phyloP scores from a whole-genome alignment of 345 rosid species.

The Murraya paniculata region DNA sequence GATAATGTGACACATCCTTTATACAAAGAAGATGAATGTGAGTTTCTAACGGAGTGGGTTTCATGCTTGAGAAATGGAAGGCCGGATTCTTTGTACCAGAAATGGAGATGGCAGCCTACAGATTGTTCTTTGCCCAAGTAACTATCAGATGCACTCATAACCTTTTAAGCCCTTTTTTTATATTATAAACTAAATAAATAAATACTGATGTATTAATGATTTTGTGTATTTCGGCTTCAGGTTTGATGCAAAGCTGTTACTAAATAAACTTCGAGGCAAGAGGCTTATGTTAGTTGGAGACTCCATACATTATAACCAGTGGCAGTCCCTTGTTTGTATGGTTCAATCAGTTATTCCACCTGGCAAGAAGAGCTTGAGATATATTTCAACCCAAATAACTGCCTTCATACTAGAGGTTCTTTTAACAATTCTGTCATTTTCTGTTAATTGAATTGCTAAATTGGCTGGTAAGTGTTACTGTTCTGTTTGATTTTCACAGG shows the following conservation, averaged over 20 bases:
- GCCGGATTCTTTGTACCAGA: constrained; percentile 72
- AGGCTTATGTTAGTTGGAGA: constrained; percentile 72
- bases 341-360: constrained; percentile 45
- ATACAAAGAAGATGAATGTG: constrained; percentile 76
- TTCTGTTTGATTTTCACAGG: constrained; percentile 26
- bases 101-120: constrained; percentile 95
- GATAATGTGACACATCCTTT: constrained; percentile 60
- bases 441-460: background rate
- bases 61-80: constrained; percentile 79
- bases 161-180: background rate
- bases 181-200: background rate
- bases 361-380: constrained; percentile 36
- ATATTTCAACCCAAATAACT: constrained; percentile 29
- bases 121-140: constrained; percentile 86
- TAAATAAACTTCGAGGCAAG: constrained; percentile 58
- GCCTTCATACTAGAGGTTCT: constrained; percentile 43
- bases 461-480: background rate
- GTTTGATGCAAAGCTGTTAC: constrained; percentile 48
- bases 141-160: background rate
- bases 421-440: background rate
- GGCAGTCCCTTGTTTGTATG: constrained; percentile 70
- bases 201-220: background rate
- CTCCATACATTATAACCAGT: constrained; percentile 57
- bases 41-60: constrained; percentile 59
- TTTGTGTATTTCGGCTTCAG: constrained; percentile 23